Conservation (phyloP, 1,284 basidiomycete genomes). For the Ustilago esculenta region DNA sequence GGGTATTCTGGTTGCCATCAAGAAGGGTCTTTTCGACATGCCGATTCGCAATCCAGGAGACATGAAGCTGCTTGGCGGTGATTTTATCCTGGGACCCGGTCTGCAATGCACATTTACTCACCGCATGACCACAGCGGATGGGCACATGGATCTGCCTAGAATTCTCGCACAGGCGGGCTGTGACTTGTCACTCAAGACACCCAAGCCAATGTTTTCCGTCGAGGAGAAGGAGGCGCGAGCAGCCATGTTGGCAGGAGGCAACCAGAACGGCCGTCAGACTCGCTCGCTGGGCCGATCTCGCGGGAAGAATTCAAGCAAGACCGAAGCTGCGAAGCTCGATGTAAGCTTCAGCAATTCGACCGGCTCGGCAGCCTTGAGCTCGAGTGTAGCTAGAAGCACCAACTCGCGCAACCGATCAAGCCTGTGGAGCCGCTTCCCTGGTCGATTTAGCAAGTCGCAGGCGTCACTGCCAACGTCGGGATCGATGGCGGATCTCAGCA, state of each 20-base stretch:
- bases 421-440: slow-evolving; percentile 41
- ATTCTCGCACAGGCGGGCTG: slow-evolving; percentile 59
- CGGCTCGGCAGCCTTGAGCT: slow-evolving; percentile 1
- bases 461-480: slow-evolving; percentile 26
- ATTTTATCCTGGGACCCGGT: slow-evolving; percentile 83
- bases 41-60: slow-evolving; percentile 82
- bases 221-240: slow-evolving; percentile 37
- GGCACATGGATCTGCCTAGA: slow-evolving; percentile 58
- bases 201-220: slow-evolving; percentile 27
- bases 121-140: slow-evolving; percentile 56
- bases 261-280: slow-evolving; percentile 25
- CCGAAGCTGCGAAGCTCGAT: slow-evolving; percentile 12
- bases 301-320: slow-evolving; percentile 20
- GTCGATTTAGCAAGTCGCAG: slow-evolving; percentile 41
- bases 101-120: slow-evolving; percentile 49
- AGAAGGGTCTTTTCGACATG: slow-evolving; percentile 71
- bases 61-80: slow-evolving; percentile 81
- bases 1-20: slow-evolving; percentile 77
- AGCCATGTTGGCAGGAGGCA: slow-evolving; percentile 44
- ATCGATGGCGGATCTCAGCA: slow-evolving; percentile 28
- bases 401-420: slow-evolving; percentile 22
- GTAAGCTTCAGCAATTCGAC: slow-evolving; percentile 20
- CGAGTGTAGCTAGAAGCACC: slow-evolving; percentile 7
- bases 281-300: slow-evolving; percentile 36
- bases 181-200: slow-evolving; percentile 54